A percentile compares a stretch with the other conserved stretches of the same genome.
Evolutionary conservation across 305 asterid genomes (phyloP).

Genomic region (Plantago coronopus): DNA sequence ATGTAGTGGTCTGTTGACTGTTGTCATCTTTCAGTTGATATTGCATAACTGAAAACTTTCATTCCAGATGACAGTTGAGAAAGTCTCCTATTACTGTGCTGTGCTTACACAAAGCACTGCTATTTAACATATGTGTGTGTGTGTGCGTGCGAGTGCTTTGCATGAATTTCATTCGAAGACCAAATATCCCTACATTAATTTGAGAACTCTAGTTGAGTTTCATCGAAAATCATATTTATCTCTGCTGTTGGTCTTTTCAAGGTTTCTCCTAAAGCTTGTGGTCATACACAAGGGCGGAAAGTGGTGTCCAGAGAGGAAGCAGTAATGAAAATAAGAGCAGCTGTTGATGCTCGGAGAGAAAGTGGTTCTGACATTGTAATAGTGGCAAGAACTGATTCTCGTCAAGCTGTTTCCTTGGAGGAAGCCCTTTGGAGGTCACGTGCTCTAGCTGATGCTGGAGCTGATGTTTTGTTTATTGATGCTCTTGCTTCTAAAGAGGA

Average conservation of each 20-base stretch:
- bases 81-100: conserved; percentile 5
- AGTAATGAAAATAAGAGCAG: conserved; percentile 73
- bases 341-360: conserved; percentile 87
- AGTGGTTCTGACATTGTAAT: conserved; percentile 90
- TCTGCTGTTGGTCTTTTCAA: conserved; percentile 28
- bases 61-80: neutral
- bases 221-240: conserved; percentile 17
- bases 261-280: conserved; percentile 98
- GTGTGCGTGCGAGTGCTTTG: no score
- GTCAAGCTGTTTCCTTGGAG: conserved; percentile 80
- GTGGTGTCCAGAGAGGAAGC: conserved; percentile 92
- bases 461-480: conserved; percentile 87
- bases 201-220: conserved; percentile 10
- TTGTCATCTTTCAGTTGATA: neutral
- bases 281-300: conserved; percentile 86
- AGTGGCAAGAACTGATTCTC: conserved; percentile 96
- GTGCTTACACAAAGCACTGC: conserved; percentile 9
- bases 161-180: conserved; percentile 7
- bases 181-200: neutral
- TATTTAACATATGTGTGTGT: conserved; percentile 1
- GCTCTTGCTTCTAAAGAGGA: conserved; percentile 93
- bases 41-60: neutral
- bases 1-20: neutral
- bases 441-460: conserved; percentile 87
- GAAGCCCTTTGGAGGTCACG: conserved; percentile 90